These are phyloP conservation scores for Magnaporthales sp. DNA, from an alignment of 2,329 filamentous ascomycete genomes.

Conservation along the genomic window DNA sequence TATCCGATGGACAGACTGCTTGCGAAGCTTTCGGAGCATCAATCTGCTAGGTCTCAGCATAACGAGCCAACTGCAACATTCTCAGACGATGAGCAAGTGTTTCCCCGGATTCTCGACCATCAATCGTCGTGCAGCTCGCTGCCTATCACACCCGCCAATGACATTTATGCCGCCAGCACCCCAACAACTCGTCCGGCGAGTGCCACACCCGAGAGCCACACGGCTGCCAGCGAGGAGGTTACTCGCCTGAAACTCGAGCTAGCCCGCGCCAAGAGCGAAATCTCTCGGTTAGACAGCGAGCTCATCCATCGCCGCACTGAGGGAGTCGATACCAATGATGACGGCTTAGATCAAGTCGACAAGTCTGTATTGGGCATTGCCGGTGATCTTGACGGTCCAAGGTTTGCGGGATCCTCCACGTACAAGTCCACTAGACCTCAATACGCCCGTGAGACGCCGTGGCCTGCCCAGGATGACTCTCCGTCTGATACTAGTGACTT, in stretches of 20 bases:
- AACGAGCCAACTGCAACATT: slow-evolving; percentile 39
- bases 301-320: slow-evolving; percentile 27
- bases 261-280: slow-evolving; percentile 60
- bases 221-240: slow-evolving; percentile 46
- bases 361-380: background rate
- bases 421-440: slow-evolving; percentile 25
- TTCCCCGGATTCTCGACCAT: slow-evolving; percentile 32
- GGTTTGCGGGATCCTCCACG: background rate
- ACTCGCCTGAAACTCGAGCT: slow-evolving; percentile 63
- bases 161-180: slow-evolving; percentile 38
- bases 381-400: background rate
- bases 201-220: slow-evolving; percentile 33
- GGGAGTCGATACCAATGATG: background rate
- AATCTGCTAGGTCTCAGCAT: slow-evolving; percentile 50
- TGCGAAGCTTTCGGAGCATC: slow-evolving; percentile 66
- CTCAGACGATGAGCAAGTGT: slow-evolving; percentile 25
- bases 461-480: slow-evolving; percentile 45
- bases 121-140: slow-evolving; percentile 48
- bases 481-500: slow-evolving; percentile 49
- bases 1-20: slow-evolving; percentile 64
- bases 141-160: slow-evolving; percentile 53
- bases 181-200: slow-evolving; percentile 46
- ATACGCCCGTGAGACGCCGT: slow-evolving; percentile 34
- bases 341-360: background rate
- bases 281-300: slow-evolving; percentile 64